Base-by-base conservation (phyloP, 1,284 basidiomycete species). In the Ganoderma sp. region DNA sequence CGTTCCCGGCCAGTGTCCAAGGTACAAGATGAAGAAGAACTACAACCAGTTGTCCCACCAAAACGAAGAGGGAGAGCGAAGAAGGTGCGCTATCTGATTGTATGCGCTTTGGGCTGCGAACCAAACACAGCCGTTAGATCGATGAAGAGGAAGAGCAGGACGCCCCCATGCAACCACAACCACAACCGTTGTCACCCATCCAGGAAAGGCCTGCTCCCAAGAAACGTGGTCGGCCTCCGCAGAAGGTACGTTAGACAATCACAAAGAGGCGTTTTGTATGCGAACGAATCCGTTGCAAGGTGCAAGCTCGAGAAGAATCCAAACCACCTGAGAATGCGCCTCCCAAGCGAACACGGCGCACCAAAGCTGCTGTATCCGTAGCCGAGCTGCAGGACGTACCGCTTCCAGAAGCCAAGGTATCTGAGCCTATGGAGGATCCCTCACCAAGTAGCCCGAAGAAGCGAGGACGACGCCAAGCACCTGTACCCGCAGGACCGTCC, bases 161-260 rank as follows among this genome's bases (percentile, higher is more conserved):
- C 32, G 32, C 34, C 4, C 28, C 39, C 2, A 7, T 19, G 10
- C 19, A 41, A 28, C 48, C 63, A 22, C 60, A 48, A 4, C 70
- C 67, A n/a, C 60, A 48, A 4, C 70, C 70, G 15, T 50, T 52
- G 22, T 71, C 70, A 25, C 70, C 70, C 4, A 54, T 63, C n/a
- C 67, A 56, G 41, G 64, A 66, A 62, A 28, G 57, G 9, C 22
- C 28, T 10, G 64, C 63, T 45, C 68, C 70, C 6, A 66, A 68
- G 63, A 69, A 69, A 39, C 70, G 71, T 7, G 63, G 64, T 0
- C 34, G 67, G 34, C 19, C 54, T 1, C 60, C 61, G 48, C 62
- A 58, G n/a, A 60, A 60, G 58, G 69, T 67, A 39, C 5, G 60
- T 50, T 1, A 15, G 8, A 14, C 10, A 9, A 17, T 12, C 22